A percentile compares a stretch with the other conserved stretches of the same genome.
Evolutionary conservation across 495 filamentous ascomycete genomes (phyloP).

Genomic region (Aspergillus leporis): DNA sequence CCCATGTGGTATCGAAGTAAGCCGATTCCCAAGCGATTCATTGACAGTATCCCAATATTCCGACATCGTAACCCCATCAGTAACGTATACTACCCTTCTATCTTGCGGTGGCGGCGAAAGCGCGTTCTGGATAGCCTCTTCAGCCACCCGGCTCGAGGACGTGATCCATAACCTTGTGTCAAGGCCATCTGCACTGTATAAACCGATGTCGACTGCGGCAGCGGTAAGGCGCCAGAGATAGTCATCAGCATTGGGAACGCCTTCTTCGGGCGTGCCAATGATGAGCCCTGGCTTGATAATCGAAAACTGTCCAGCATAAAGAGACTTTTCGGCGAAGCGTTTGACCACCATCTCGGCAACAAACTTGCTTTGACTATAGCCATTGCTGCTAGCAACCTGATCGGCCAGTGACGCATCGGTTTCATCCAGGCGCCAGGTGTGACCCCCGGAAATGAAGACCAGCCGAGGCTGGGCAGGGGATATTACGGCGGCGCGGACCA

Average conservation of each 20-base stretch:
- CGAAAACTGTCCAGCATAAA: constrained; percentile 16
- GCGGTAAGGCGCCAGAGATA: constrained; percentile 38
- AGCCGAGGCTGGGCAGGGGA: constrained; percentile 16
- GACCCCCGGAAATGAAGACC: constrained; percentile 32
- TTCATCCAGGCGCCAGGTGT: background rate
- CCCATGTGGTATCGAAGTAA: too few species aligned
- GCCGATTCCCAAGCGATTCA: too few species aligned
- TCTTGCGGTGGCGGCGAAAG: too few species aligned
- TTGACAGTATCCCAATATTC: too few species aligned
- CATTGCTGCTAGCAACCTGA: too few species aligned
- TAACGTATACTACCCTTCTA: too few species aligned
- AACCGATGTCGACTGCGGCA: constrained; percentile 22
- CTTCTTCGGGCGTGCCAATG: constrained; percentile 26
- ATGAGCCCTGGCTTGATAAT: constrained; percentile 39
- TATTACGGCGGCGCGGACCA: constrained; percentile 13
- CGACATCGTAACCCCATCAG: too few species aligned
- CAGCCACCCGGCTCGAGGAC: constrained; percentile 26
- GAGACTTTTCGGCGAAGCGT: constrained; percentile 14
- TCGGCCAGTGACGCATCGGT: too few species aligned
- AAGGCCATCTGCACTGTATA: constrained; percentile 24
- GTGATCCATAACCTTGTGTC: constrained; percentile 22
- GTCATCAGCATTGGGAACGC: constrained; percentile 32
- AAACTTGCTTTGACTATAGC: constrained; percentile 35
- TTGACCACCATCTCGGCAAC: constrained; percentile 31
- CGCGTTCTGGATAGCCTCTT: constrained; percentile 13